phyloP scores from a whole-genome alignment of 306 rosid species.

The Vicia faba region DNA sequence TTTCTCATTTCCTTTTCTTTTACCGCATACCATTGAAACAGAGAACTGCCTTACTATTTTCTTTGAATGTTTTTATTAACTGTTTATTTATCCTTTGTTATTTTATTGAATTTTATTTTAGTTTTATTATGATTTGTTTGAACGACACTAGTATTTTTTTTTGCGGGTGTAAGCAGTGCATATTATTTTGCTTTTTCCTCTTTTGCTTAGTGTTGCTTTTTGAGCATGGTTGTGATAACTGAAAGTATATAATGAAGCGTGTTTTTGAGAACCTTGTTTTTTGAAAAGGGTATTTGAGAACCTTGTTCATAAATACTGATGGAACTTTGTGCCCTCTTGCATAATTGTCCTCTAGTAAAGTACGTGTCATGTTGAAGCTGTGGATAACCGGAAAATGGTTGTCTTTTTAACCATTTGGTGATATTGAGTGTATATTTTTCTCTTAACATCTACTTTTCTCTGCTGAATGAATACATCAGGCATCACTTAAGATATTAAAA shows the following conservation, averaged over 20 bases:
- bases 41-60: not conserved
- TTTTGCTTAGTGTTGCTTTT: conserved; percentile 7
- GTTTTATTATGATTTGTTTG: conserved; percentile 1
- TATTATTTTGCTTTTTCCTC: not conserved
- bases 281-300: not conserved
- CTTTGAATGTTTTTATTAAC: not conserved
- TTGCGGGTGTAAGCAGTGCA: not conserved
- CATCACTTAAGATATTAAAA: conserved; percentile 73
- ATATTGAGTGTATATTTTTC: conserved; percentile 23
- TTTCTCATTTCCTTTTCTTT: conserved; percentile 16
- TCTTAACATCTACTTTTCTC: conserved; percentile 34
- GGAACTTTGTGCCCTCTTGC: not conserved
- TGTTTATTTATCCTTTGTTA: not conserved
- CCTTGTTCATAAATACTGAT: conserved; percentile 17
- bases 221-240: conserved; percentile 10
- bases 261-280: conserved; percentile 17
- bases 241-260: conserved; percentile 1
- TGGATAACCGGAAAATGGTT: conserved; percentile 2
- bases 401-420: conserved; percentile 1
- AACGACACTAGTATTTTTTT: not conserved
- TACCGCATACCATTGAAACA: not conserved
- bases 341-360: conserved; percentile 10
- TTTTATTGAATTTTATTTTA: conserved; percentile 4
- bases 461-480: conserved; percentile 55
- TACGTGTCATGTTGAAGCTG: conserved; percentile 16